phyloP scores from a whole-genome alignment of 2,329 filamentous ascomycete genomes.

The Neonectria coccinea region DNA sequence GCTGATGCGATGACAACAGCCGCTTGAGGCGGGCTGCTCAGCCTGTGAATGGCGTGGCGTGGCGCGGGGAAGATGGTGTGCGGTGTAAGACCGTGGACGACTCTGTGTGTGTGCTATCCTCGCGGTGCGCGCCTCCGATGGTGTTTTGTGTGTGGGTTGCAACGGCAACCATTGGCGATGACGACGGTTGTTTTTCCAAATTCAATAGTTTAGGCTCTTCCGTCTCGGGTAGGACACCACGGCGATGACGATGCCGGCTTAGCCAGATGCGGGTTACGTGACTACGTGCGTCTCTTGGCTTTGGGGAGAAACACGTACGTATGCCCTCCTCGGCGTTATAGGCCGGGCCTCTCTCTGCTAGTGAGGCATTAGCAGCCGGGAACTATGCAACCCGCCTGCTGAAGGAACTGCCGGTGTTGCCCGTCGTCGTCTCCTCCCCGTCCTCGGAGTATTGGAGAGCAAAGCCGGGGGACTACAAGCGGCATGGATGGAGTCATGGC shows the following conservation, averaged over 20 bases:
- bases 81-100: slow-evolving; percentile 3
- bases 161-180: slow-evolving; percentile 4
- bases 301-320: slow-evolving; percentile 13
- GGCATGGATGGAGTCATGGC: not conserved
- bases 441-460: slow-evolving; percentile 11
- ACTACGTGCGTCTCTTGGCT: not conserved
- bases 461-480: not conserved
- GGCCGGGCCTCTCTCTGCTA: not conserved
- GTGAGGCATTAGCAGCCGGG: slow-evolving; percentile 9
- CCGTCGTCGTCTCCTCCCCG: not conserved
- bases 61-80: slow-evolving; percentile 19
- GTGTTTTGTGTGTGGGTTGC: slow-evolving; percentile 10
- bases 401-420: not conserved
- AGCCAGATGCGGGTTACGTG: slow-evolving; percentile 11
- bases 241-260: slow-evolving; percentile 20
- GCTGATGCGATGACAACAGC: slow-evolving; percentile 1
- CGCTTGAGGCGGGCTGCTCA: slow-evolving; percentile 14
- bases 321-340: slow-evolving; percentile 1
- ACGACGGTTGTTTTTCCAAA: slow-evolving; percentile 1
- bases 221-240: slow-evolving; percentile 13
- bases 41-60: slow-evolving; percentile 12
- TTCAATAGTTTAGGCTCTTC: not conserved
- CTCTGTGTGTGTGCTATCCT: not conserved
- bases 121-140: not conserved
- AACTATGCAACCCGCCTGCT: not conserved